Base-by-base conservation (phyloP, 2,329 filamentous ascomycete species). In the Aspergillus caelatus region DNA sequence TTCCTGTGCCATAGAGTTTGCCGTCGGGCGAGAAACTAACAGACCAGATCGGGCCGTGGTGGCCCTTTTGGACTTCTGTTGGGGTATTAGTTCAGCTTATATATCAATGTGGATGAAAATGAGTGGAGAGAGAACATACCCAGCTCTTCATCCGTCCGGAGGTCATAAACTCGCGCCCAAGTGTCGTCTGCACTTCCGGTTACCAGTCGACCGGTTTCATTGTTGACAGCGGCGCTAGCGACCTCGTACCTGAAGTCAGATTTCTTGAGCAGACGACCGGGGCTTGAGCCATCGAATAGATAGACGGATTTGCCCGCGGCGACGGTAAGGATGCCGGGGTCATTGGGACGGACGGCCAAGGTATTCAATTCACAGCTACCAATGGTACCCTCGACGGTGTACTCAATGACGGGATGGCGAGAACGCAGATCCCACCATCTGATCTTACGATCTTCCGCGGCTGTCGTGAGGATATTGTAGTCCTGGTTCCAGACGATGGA, bases 41-140 rank as follows among this genome's bases (percentile, higher is more conserved):
- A 7, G 93, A 97, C 95, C 95, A 99, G 66, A 99, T 95, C 1
- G 94, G 94, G 1, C 95, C 95, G 74, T 99, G 95, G 71, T 99
- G 95, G 28, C 95, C 95, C 80, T 97, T 97, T 81, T 96, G 92
- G 14, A 94, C 90, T 76, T 98, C 95, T 90, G 65, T 21, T 7
- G 7, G 14, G 4, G 10, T 23, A 30, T 54, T 46, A 55, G 32
- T 26, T 55, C 30, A 14, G n/a, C n/a, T 30, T 6, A 23, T 39
- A 7, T 23, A 12, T 11, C 8, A 23, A 1, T 55, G 5, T 23
- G 39, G 4, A 58, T 41, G 14, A 26, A 2, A 39, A 9, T 53
- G 9, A 34, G 61, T 58, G 12, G 23, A 30, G 11, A 36, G 12
- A 21, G 28, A 60, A 59, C 66, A 53, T 81, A 90, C 88, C 88